A percentile compares a stretch with the other conserved stretches of the same genome.
phyloP scores from a whole-genome alignment of 495 filamentous ascomycete genomes.

The Xylaria curta region DNA sequence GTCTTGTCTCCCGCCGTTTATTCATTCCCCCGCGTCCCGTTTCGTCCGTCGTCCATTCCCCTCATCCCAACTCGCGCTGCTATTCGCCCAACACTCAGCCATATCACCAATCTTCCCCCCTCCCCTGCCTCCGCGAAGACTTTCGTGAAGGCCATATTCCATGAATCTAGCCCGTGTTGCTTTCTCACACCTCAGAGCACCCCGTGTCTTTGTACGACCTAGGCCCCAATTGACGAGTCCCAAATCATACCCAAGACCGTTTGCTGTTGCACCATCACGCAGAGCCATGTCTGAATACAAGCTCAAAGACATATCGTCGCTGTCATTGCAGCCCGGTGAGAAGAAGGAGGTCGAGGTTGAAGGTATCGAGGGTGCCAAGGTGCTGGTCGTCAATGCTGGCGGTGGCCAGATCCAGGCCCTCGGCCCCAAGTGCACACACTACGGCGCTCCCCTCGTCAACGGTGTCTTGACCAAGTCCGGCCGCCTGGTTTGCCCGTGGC shows the following conservation, averaged over 20 bases:
- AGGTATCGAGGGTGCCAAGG: slow-evolving; percentile 82
- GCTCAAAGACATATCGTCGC: slow-evolving; percentile 76
- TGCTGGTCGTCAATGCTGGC: slow-evolving; percentile 79
- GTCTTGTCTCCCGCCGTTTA: neutral
- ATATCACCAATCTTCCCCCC: neutral
- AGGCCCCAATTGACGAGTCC: slow-evolving; percentile 9
- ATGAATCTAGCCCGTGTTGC: slow-evolving; percentile 37
- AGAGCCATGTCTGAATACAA: slow-evolving; percentile 75
- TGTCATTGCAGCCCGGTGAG: slow-evolving; percentile 75
- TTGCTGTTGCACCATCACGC: slow-evolving; percentile 9
- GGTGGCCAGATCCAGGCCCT: slow-evolving; percentile 70
- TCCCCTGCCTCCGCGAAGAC: neutral
- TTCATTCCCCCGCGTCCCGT: neutral
- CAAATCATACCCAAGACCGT: neutral
- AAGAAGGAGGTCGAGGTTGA: slow-evolving; percentile 92
- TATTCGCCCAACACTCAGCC: neutral
- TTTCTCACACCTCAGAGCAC: slow-evolving; percentile 24
- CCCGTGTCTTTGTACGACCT: slow-evolving; percentile 24
- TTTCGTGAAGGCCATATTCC: slow-evolving; percentile 17
- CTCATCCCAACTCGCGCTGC: neutral
- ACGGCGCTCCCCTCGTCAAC: slow-evolving; percentile 81
- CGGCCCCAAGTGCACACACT: slow-evolving; percentile 92
- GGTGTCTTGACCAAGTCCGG: slow-evolving; percentile 85
- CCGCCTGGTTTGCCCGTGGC: slow-evolving; percentile 91
- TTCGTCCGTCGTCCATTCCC: neutral